Conservation (phyloP, 2,329 filamentous ascomycete genomes). For the Apiospora arundinis region DNA sequence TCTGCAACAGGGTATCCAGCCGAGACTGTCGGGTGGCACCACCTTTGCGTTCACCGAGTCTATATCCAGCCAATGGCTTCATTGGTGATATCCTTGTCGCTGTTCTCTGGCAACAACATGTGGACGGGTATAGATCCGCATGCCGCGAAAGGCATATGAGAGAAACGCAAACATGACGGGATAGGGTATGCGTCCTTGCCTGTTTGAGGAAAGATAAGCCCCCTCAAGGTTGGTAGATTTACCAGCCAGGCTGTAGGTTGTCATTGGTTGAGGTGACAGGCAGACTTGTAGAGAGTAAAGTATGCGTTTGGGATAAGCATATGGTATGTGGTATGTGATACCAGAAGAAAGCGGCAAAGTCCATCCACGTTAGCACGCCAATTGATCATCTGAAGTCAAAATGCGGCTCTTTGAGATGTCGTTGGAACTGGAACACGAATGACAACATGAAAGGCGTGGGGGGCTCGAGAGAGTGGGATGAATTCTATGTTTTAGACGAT, state of each 20-base stretch:
- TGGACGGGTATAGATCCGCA: not conserved
- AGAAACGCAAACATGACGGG: not conserved
- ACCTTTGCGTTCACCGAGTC: constrained; percentile 1
- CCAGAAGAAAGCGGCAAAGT: not conserved
- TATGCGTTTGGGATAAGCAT: not conserved
- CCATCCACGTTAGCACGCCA: not conserved
- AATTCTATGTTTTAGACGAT: constrained; percentile 2
- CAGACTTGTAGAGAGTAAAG: not conserved
- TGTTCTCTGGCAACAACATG: not conserved
- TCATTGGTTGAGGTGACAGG: not conserved
- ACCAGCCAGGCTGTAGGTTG: not conserved
- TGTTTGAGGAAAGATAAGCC: constrained; percentile 10
- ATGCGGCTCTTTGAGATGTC: constrained; percentile 17
- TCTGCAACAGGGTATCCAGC: not conserved
- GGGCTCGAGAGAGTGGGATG: constrained; percentile 15
- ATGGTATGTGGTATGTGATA: not conserved
- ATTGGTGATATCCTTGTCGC: not conserved
- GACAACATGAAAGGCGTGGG: constrained; percentile 16
- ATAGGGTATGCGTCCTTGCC: not conserved
- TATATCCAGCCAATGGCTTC: not conserved
- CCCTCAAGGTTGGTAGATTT: not conserved
- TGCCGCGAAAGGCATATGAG: not conserved
- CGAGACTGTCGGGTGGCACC: constrained; percentile 5
- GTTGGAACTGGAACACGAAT: constrained; percentile 8
- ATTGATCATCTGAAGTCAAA: constrained; percentile 12